Evolutionary conservation across 768 basidiomycete genomes (phyloP), one percentile per base, ranked within the genome.

Genomic region (Crepidotus variabilis): DNA sequence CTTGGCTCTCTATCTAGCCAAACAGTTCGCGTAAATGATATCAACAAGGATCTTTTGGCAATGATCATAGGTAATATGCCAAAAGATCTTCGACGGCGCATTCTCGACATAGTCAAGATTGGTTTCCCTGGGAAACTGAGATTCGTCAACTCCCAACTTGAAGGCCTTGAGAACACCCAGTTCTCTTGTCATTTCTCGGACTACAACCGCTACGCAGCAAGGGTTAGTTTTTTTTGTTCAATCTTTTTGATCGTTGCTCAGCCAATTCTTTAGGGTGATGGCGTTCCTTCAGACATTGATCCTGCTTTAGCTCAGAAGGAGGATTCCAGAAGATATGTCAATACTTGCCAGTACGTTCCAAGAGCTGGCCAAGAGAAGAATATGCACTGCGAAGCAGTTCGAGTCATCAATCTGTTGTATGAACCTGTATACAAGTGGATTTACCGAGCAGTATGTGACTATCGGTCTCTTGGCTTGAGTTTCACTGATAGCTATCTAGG

Each of bases 401-500:
- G n/a, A n/a, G n/a, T n/a, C n/a, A n/a, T n/a, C n/a, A n/a, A n/a
- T n/a, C n/a, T n/a, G n/a, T n/a, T n/a, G n/a, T n/a, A n/a, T n/a
- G n/a, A n/a, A n/a, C 35, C 35, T 36, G 35, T 36, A 16, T 36
- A 36, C 35, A 36, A 16, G 16, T 36, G 35, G 35, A 36, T 36
- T 8, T 16, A 8, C 35, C 35, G 16, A 16, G 16, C 16, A 8
- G 35, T 36, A 36, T 16, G 35, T 36, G 35, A 36, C 8, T 8
- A 36, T 36, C 9, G 9, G 16, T 36, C 35, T 36, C 35, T 36
- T 8, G 8, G 16, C 8, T 16, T 36, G 16, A 36, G 35, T n/a
- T n/a, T 8, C 35, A 36, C 35, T 36, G 9, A 36, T 8, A 36
- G 8, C 35, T 36, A 36, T 36, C 9, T 48, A 67, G 66, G 20